Evolutionary conservation across 2,329 filamentous ascomycete genomes (phyloP), one percentile per base, ranked within the genome.

Genomic region (Aureobasidium leucospermi): DNA sequence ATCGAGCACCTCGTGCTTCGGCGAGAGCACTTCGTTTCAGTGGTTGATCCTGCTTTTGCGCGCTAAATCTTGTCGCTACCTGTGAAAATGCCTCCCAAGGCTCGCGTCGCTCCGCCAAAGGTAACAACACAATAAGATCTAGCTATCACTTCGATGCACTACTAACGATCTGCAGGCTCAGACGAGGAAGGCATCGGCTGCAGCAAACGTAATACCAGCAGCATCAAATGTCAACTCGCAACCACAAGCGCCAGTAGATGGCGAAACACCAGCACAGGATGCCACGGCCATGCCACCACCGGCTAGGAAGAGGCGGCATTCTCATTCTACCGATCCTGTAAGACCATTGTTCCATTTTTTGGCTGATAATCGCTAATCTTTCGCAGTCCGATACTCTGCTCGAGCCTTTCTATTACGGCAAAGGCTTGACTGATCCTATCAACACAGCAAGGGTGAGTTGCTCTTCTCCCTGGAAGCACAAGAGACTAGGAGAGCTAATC

Each of bases 401-500:
- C 29, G 79, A 87, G 68, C 85, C 86, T 0, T 88, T 88, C 69
- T 88, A 89, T 72, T 84, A 85, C 67, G 83, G 80, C 62, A 88
- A 88, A 70, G 79, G 79, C 52, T 72, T 88, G 59, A 86, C 84
- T 0, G 86, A 88, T 68, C 85, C 85, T 3, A 88, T 89, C 67
- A 80, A 86, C 62, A 88, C 85, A 1, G 85, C 84, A 31, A 77
- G 75, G 63, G 71, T 69, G 64, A 23, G 57, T 6, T 32, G 23
- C 3, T 16, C n/a, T 2, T 42, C 8, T 13, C 13, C 13, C 29
- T 13, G 3, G 13, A 19, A 15, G 5, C 15, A 16, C 13, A 9
- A 51, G 6, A 16, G 11, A 2, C 11, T n/a, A 1, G 8, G n/a
- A n/a, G 9, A 39, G 3, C 41, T 52, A 28, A 55, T 23, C 3